These are phyloP conservation scores for Acacia confusa DNA, from an alignment of 306 rosid genomes.

Conservation along the genomic window DNA sequence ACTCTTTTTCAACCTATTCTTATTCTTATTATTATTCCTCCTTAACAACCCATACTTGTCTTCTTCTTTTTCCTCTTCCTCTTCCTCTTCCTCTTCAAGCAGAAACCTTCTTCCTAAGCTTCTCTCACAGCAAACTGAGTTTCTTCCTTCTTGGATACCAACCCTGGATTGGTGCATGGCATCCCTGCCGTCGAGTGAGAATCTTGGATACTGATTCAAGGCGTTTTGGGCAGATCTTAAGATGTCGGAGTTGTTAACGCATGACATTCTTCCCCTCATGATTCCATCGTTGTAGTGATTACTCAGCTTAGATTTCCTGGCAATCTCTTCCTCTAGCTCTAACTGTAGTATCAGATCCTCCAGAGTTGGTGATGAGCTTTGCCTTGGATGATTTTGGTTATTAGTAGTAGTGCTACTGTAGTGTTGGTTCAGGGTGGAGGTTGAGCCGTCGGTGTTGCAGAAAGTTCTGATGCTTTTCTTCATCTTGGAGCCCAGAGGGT, in stretches of 20 bases:
- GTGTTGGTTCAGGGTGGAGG: slow-evolving; percentile 73
- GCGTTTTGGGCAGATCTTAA: slow-evolving; percentile 86
- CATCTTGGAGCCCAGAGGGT: slow-evolving; percentile 75
- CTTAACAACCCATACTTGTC: slow-evolving; percentile 13
- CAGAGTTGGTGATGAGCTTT: slow-evolving; percentile 37
- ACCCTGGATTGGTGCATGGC: slow-evolving; percentile 84
- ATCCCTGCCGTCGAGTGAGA: slow-evolving; percentile 93
- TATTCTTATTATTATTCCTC: neutral
- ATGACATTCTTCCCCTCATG: slow-evolving; percentile 53
- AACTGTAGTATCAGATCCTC: slow-evolving; percentile 60
- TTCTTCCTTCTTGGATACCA: slow-evolving; percentile 51
- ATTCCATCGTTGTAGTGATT: slow-evolving; percentile 9
- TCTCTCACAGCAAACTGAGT: slow-evolving; percentile 57
- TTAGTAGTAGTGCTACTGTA: neutral
- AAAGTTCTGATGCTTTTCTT: slow-evolving; percentile 72
- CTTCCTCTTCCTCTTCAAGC: slow-evolving; percentile 10
- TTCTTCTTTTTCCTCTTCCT: slow-evolving; percentile 9
- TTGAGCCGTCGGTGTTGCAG: slow-evolving; percentile 63
- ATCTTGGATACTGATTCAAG: slow-evolving; percentile 87
- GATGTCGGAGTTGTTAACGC: slow-evolving; percentile 78
- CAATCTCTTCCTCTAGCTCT: slow-evolving; percentile 62
- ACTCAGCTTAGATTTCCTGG: slow-evolving; percentile 39
- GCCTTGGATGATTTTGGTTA: slow-evolving; percentile 12
- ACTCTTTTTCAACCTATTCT: slow-evolving; percentile 25
- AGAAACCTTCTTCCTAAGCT: slow-evolving; percentile 34